These are phyloP conservation scores for Kuraishia piskuri DNA, from an alignment of 805 yeast genomes.

Conservation along the genomic window DNA sequence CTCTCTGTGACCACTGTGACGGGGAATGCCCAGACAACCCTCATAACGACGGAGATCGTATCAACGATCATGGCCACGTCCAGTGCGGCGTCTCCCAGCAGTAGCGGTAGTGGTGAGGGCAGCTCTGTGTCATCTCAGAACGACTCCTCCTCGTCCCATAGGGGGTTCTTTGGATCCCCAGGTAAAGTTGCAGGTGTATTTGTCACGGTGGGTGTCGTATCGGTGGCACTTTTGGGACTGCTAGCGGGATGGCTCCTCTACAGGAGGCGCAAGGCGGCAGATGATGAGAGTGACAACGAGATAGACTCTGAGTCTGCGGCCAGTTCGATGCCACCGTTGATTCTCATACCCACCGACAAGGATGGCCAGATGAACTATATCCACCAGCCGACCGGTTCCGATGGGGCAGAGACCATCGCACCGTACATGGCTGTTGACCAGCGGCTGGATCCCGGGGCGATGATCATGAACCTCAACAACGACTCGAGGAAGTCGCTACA, in stretches of 20 bases:
- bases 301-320: not conserved
- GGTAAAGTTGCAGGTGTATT: slow-evolving; percentile 86
- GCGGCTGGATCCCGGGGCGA: slow-evolving; percentile 48
- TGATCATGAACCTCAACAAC: slow-evolving; percentile 36
- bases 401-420: slow-evolving; percentile 12
- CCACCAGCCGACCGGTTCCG: slow-evolving; percentile 1
- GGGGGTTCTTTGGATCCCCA: slow-evolving; percentile 52
- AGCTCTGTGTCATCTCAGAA: not conserved
- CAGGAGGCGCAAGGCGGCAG: slow-evolving; percentile 1
- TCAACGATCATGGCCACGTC: slow-evolving; percentile 1
- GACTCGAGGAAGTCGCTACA: slow-evolving; percentile 37
- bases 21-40: slow-evolving; percentile 11
- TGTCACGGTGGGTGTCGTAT: slow-evolving; percentile 67
- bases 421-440: slow-evolving; percentile 38
- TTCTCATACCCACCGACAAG: not conserved
- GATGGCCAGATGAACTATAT: not conserved
- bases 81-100: not conserved
- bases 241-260: slow-evolving; percentile 31
- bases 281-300: slow-evolving; percentile 2
- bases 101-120: not conserved
- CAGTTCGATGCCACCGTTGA: not conserved
- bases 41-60: slow-evolving; percentile 14
- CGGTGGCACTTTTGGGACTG: slow-evolving; percentile 31
- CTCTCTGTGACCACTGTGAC: slow-evolving; percentile 14
- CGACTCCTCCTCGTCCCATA: slow-evolving; percentile 8